These are phyloP conservation scores for Calvatia gigantea DNA, from an alignment of 768 basidiomycete species.

Conservation along the genomic window DNA sequence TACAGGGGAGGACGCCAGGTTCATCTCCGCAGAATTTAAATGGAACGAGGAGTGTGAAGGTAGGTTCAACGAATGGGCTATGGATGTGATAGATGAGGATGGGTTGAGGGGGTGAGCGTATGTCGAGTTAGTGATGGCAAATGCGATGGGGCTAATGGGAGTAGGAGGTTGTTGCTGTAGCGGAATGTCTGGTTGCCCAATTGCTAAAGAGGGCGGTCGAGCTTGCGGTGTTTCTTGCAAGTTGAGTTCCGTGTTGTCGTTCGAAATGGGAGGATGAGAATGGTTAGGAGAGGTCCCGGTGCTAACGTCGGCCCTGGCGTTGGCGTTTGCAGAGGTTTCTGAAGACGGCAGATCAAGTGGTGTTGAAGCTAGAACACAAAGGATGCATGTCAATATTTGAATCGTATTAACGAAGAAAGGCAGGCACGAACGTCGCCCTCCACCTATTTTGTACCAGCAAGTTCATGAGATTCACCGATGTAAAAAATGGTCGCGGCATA, in stretches of 20 bases:
- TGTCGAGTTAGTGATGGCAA: not conserved
- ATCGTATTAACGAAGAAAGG: not conserved
- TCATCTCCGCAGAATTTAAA: rapidly evolving
- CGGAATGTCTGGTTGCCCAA: no score
- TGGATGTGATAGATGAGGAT: not conserved
- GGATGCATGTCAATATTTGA: not conserved
- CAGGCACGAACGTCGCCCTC: not conserved
- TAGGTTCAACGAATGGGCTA: not conserved
- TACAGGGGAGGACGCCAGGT: not conserved
- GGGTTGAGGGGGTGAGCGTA: not conserved
- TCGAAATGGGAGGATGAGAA: no score
- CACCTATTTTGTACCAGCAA: no score
- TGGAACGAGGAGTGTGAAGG: not conserved
- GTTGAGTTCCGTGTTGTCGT: no score
- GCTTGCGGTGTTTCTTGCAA: no score
- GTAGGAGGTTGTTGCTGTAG: no score
- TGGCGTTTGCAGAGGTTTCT: no score
- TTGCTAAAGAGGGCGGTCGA: no score
- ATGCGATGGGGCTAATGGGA: not conserved
- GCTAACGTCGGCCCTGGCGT: no score
- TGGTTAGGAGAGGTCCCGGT: no score
- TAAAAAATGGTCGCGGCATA: no score
- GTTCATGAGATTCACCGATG: no score
- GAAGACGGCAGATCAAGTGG: not conserved
- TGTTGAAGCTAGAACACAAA: not conserved